Evolutionary conservation across 1,139 yeast species (phyloP), one percentile per base, ranked within the genome.

Genomic region (Taphrina sp.): DNA sequence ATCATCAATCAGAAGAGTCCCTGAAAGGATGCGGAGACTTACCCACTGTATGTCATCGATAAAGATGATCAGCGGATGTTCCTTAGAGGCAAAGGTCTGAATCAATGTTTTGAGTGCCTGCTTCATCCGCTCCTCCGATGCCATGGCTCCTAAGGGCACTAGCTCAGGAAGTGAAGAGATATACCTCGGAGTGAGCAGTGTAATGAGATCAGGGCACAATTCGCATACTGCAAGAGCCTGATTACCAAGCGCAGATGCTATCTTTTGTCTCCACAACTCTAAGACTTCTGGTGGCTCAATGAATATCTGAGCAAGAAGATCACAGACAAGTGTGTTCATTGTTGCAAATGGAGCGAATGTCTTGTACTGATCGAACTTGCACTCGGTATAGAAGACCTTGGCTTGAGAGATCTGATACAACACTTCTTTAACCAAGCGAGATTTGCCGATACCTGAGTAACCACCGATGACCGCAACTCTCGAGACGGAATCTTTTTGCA

Each of bases 1-100:
- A n/a, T n/a, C n/a, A n/a, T n/a, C n/a, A n/a, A n/a, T n/a, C n/a
- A n/a, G n/a, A n/a, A n/a, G n/a, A n/a, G n/a, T n/a, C n/a, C n/a
- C n/a, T n/a, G n/a, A n/a, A n/a, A n/a, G n/a, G n/a, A n/a, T n/a
- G n/a, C n/a, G n/a, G n/a, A n/a, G n/a, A n/a, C n/a, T n/a, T n/a
- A n/a, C n/a, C 57, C 57, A 53, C 24, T 53, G 57, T 8, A 53
- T 29, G 24, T 53, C 57, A 24, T 53, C 57, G 14, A 53, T 20
- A 29, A 53, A 53, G 12, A 53, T 17, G n/a, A 53, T 41, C 7
- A 53, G 35, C n/a, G 33, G 54, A 22, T 31, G 35, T n/a, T 38
- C 24, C 19, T 33, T 31, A 5, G 39, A 10, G 5, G 56, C 56
- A 24, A 52, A 43, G 16, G 26, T 22, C 20, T 52, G 51, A 10